Conservation (phyloP, 2,329 filamentous ascomycete genomes). For the Endoconidiophora polonica region DNA sequence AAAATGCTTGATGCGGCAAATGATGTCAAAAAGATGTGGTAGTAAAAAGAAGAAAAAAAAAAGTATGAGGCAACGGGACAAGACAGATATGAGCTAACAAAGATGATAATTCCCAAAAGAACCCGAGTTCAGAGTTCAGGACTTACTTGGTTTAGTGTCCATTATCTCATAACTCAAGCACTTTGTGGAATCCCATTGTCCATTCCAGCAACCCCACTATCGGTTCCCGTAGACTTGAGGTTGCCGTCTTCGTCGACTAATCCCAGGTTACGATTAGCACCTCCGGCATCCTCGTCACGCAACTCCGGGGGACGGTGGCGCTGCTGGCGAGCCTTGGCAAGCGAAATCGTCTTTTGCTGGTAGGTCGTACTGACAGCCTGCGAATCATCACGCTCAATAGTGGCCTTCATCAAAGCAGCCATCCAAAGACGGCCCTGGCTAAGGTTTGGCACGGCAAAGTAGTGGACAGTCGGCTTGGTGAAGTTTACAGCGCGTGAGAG, state of each 20-base stretch:
- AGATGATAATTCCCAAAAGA: too few species aligned
- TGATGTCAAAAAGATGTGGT: not conserved
- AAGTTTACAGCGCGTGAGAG: conserved; percentile 87
- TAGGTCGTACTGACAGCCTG: conserved; percentile 77
- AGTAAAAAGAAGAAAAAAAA: not conserved
- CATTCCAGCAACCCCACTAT: conserved; percentile 23
- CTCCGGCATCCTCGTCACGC: conserved; percentile 47
- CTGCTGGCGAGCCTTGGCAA: conserved; percentile 75
- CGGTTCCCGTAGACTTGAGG: conserved; percentile 18
- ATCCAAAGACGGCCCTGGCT: conserved; percentile 88
- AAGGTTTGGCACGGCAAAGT: conserved; percentile 87
- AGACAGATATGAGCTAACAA: too few species aligned
- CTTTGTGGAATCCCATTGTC: conserved; percentile 21
- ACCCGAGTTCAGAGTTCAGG: too few species aligned
- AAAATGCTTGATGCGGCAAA: not conserved
- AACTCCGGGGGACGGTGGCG: conserved; percentile 78
- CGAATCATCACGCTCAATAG: conserved; percentile 78
- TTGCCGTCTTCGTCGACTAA: not conserved
- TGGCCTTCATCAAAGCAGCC: conserved; percentile 97
- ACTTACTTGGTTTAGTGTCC: not conserved
- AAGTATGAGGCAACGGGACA: not conserved
- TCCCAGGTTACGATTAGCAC: conserved; percentile 14
- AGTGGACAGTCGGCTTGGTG: conserved; percentile 92
- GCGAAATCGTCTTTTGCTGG: conserved; percentile 89
- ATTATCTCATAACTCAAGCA: conserved; percentile 9